Base-by-base conservation (phyloP, 1,139 yeast species). In the Yamadazyma blattariae region DNA sequence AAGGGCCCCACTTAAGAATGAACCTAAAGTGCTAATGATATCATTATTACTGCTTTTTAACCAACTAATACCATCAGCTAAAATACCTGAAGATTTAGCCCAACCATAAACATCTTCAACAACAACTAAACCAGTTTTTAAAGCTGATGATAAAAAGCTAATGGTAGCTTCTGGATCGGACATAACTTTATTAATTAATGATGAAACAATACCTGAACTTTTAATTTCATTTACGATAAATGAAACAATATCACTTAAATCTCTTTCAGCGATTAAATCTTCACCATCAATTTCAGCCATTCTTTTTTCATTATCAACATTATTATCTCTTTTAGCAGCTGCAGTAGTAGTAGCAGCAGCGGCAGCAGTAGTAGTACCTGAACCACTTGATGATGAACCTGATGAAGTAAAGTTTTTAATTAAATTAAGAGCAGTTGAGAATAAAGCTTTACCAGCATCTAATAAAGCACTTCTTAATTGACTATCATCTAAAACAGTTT, bases 261-360 rank as follows among this genome's bases (percentile, higher is more conserved):
- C 74, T 59, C 72, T 66, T 62, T 67, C 66, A 44, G 53, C 54
- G 41, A 67, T 47, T 50, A 44, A 52, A n/a, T n/a, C n/a, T 61
- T 56, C 54, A 21, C 37, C 40, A 10, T 42, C 47, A 23, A 39
- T 36, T 15, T 36, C 39, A 21, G 18, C 18, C 7, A 25, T 27
- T 21, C 30, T 27, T 26, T 24, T 27, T 20, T 21, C 34, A 15
- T 20, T 14, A 13, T 25, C 21, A 7, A 27, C n/a, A 10, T 16
- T 23, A 12, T 13, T 32, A 18, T 33, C 41, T 15, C 38, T 21
- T 17, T 35, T 53, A 31, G 52, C 48, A 26, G 55, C 34, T 30
- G 50, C 41, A 31, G 50, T 39, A n/a, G 48, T 30, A 30, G 47
- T 39, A 29, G 45, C 33, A 29, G 50, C 39, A 20, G 57, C 27